Conservation (phyloP, 306 rosid species). For the Gastrolobium villosum region DNA sequence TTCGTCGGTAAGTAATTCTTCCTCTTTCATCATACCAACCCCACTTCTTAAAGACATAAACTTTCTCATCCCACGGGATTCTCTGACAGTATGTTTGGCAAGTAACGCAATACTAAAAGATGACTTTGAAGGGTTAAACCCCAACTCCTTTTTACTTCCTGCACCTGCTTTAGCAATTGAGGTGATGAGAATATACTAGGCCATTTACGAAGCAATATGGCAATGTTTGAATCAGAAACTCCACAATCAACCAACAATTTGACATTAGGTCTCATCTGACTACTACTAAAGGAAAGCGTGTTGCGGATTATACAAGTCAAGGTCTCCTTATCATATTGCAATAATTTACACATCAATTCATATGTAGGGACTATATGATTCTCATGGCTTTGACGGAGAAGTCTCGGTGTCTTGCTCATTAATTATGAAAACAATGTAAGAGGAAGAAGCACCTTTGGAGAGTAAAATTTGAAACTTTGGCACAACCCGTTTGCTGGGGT, state of each 20-base stretch:
- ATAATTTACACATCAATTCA: conserved; percentile 4
- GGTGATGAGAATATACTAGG: background rate
- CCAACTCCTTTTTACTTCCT: conserved; percentile 54
- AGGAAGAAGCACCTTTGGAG: conserved; percentile 41
- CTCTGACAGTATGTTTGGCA: conserved; percentile 41
- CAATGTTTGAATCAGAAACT: conserved; percentile 37
- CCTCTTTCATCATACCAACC: conserved; percentile 72
- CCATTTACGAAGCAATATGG: conserved; percentile 10
- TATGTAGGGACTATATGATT: conserved; percentile 41
- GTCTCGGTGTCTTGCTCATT: background rate
- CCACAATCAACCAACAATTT: conserved; percentile 31
- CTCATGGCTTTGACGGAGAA: conserved; percentile 30
- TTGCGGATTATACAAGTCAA: background rate
- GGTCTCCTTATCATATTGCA: conserved; percentile 14
- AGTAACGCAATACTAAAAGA: conserved; percentile 48
- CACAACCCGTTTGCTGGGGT: background rate
- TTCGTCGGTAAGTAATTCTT: no score
- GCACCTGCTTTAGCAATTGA: conserved; percentile 36
- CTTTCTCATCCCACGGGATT: conserved; percentile 58
- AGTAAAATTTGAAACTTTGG: conserved; percentile 44
- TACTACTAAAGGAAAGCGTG: background rate
- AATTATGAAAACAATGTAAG: conserved; percentile 34
- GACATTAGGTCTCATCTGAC: background rate
- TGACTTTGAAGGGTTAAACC: conserved; percentile 51
- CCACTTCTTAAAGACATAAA: conserved; percentile 55